These are phyloP conservation scores for Aspergillus melleus DNA, from an alignment of 2,329 filamentous ascomycete genomes.

Conservation along the genomic window DNA sequence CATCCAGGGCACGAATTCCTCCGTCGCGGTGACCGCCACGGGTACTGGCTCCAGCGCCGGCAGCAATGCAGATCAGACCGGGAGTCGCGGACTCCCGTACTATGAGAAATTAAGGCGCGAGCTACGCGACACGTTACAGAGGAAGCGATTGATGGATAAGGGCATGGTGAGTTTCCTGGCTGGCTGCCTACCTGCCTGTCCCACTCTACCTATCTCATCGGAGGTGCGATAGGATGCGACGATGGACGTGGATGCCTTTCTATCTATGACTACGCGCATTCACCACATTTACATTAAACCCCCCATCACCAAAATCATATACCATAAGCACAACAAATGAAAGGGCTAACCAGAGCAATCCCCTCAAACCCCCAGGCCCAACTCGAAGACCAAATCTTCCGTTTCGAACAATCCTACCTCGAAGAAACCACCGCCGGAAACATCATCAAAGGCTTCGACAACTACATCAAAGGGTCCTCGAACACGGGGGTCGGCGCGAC, in stretches of 20 bases:
- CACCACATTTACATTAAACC: background rate
- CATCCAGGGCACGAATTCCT: constrained; percentile 14
- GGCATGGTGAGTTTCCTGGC: constrained; percentile 50
- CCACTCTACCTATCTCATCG: background rate
- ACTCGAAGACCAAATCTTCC: constrained; percentile 78
- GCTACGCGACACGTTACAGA: constrained; percentile 65
- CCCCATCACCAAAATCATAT: background rate
- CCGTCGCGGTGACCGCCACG: constrained; percentile 6
- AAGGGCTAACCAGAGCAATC: background rate
- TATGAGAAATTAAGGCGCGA: constrained; percentile 72
- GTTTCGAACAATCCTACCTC: constrained; percentile 82
- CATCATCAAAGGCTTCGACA: constrained; percentile 97
- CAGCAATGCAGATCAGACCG: constrained; percentile 15
- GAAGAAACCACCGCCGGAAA: constrained; percentile 87
- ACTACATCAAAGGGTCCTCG: constrained; percentile 87
- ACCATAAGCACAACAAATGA: background rate
- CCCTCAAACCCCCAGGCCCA: constrained; percentile 42
- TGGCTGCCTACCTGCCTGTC: background rate
- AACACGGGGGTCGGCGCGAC: constrained; percentile 46
- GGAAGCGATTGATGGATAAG: constrained; percentile 64
- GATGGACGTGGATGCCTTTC: background rate
- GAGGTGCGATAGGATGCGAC: background rate
- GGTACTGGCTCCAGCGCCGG: constrained; percentile 6
- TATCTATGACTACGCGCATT: background rate
- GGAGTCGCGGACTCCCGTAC: constrained; percentile 57